Evolutionary conservation across 1,284 basidiomycete species (phyloP), one percentile per base, ranked within the genome.

Genomic region (Earliella scabrosa): DNA sequence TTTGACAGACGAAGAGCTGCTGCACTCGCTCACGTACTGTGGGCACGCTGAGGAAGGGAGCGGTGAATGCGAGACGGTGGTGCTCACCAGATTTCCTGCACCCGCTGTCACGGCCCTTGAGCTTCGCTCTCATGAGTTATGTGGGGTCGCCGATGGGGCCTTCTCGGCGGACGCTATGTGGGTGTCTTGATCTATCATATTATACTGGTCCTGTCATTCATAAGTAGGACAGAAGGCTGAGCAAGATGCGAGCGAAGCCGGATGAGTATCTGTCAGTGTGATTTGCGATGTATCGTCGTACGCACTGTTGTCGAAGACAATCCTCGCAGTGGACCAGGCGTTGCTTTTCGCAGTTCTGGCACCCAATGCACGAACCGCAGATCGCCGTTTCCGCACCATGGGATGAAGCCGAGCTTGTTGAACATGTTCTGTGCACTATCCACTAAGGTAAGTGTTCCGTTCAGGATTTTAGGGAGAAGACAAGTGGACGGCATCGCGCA

Each of bases 171-270:
- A 82, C 11, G 76, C 67, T 5, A 90, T 80, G 50, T 88, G 82
- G 1, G 85, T 81, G 63, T 90, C 81, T 50, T 85, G 77, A 59
- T 91, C 89, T 11, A 74, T 68, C 21, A 78, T 71, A 59, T 82
- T 81, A 64, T 83, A 84, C 23, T 82, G 77, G 1, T 77, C 83
- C 64, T 88, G 83, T 35, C 82, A 69, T 18, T n/a, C n/a, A n/a
- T n/a, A 82, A 81, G 46, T 83, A 79, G 59, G 89, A 84, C 39
- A 84, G 81, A 16, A 89, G 66, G 61, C 90, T 91, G n/a, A n/a
- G n/a, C n/a, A n/a, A n/a, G n/a, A n/a, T n/a, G n/a, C n/a, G n/a
- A n/a, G n/a, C n/a, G n/a, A n/a, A n/a, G n/a, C n/a, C n/a, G n/a
- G n/a, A n/a, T n/a, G n/a, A n/a, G n/a, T n/a, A n/a, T n/a, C n/a